These are phyloP conservation scores for Septoria petroselini DNA, from an alignment of 2,329 filamentous ascomycete species.

Conservation along the genomic window DNA sequence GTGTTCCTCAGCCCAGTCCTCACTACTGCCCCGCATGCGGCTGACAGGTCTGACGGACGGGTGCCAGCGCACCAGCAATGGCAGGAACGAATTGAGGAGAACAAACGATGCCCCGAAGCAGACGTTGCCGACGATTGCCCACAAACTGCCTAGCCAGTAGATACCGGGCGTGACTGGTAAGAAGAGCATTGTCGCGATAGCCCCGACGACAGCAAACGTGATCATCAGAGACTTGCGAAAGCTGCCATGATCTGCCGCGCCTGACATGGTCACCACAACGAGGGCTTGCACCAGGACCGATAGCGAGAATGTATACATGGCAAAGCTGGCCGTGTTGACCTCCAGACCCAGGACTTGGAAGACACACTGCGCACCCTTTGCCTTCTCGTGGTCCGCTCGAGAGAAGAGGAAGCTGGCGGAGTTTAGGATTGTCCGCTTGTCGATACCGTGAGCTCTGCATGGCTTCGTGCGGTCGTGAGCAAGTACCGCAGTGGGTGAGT, in stretches of 20 bases:
- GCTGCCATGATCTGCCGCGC: constrained; percentile 83
- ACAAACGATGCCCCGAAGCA: constrained; percentile 95
- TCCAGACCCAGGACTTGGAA: constrained; percentile 77
- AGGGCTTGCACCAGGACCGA: constrained; percentile 86
- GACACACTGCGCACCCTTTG: constrained; percentile 66
- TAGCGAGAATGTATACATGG: constrained; percentile 96
- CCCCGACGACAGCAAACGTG: constrained; percentile 77
- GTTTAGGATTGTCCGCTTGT: constrained; percentile 1
- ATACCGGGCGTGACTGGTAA: constrained; percentile 70
- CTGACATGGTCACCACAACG: constrained; percentile 92
- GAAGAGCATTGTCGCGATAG: constrained; percentile 82
- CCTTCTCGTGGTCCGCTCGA: constrained; percentile 6
- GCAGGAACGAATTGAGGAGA: constrained; percentile 89
- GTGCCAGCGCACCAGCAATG: constrained; percentile 84
- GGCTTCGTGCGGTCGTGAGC: constrained; percentile 71
- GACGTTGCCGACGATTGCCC: constrained; percentile 88
- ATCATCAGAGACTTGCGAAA: constrained; percentile 87
- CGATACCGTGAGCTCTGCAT: constrained; percentile 48
- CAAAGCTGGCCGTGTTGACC: constrained; percentile 94
- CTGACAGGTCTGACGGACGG: constrained; percentile 13
- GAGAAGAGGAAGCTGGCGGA: neutral
- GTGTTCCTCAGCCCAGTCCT: constrained; percentile 12
- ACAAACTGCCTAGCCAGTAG: constrained; percentile 75
- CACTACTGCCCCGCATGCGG: neutral
- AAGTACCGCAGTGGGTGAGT: constrained; percentile 72